phyloP scores from a whole-genome alignment of 179 eudicot species.

The Patellifolia procumbens region DNA sequence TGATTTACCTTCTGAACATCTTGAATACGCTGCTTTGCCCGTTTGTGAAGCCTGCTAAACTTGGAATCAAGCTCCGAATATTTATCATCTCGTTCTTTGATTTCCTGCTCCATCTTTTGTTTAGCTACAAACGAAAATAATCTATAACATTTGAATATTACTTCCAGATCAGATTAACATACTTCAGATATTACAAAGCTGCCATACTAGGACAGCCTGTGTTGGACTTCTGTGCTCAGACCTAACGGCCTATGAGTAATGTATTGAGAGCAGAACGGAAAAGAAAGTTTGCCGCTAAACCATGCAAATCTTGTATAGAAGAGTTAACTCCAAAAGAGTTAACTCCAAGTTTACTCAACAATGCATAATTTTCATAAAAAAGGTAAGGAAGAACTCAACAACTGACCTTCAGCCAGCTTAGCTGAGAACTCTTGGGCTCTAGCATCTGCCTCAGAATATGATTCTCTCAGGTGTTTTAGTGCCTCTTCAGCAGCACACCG shows the following conservation, averaged over 20 bases:
- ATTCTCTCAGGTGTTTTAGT: conserved; percentile 67
- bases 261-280: neutral
- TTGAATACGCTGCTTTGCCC: conserved; percentile 99
- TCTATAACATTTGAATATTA: conserved; percentile 11
- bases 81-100: conserved; percentile 93
- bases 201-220: conserved; percentile 7
- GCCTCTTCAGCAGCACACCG: conserved; percentile 94
- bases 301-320: too few relatives aligned
- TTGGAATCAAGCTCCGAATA: conserved; percentile 91
- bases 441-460: conserved; percentile 77
- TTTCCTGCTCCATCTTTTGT: conserved; percentile 84
- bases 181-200: neutral
- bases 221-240: neutral
- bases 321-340: neutral
- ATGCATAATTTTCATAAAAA: neutral
- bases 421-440: conserved; percentile 76
- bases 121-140: conserved; percentile 55
- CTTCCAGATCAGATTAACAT: conserved; percentile 4
- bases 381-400: neutral
- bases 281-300: neutral
- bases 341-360: neutral
- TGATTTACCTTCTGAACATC: conserved; percentile 85
- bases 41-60: conserved; percentile 89
- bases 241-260: neutral
- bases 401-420: conserved; percentile 80